Evolutionary conservation across 2,329 filamentous ascomycete genomes (phyloP).

Genomic region (Colletotrichum eremochloae): DNA sequence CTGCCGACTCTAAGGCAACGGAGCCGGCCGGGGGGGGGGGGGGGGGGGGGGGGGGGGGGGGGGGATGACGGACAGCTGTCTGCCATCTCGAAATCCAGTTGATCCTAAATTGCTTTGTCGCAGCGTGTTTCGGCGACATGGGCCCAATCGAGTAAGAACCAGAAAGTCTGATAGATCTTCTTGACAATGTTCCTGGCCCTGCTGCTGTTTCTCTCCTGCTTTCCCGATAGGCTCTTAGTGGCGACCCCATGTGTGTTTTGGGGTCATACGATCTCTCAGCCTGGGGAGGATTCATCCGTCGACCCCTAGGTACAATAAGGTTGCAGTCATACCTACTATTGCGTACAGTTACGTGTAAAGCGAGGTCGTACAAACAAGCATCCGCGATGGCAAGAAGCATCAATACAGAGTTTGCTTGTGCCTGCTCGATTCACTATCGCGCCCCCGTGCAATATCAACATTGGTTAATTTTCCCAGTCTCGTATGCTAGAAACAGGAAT

Average conservation of each 20-base stretch:
- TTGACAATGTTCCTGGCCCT: neutral
- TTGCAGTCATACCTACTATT: neutral
- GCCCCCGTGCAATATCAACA: neutral
- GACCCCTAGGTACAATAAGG: neutral
- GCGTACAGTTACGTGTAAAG: neutral
- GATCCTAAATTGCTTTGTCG: slow-evolving; percentile 13
- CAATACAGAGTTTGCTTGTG: neutral
- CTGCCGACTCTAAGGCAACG: slow-evolving; percentile 31
- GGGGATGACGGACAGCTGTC: slow-evolving; percentile 12
- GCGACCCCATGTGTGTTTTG: neutral
- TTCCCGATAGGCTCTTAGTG: neutral
- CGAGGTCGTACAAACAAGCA: neutral
- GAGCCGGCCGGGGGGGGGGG: slow-evolving; percentile 38
- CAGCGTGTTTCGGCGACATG: slow-evolving; percentile 24
- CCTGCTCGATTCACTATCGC: neutral
- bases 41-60: slow-evolving; percentile 4
- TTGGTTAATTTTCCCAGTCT: neutral
- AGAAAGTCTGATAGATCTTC: neutral
- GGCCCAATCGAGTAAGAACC: slow-evolving; percentile 20
- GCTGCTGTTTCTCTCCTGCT: neutral
- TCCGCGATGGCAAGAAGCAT: neutral
- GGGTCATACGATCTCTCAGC: too few relatives aligned
- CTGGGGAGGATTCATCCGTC: neutral
- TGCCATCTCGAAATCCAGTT: slow-evolving; percentile 16
- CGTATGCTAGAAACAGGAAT: neutral